Evolutionary conservation across 495 filamentous ascomycete species (phyloP).

Genomic region (Aspergillus bridgeri): DNA sequence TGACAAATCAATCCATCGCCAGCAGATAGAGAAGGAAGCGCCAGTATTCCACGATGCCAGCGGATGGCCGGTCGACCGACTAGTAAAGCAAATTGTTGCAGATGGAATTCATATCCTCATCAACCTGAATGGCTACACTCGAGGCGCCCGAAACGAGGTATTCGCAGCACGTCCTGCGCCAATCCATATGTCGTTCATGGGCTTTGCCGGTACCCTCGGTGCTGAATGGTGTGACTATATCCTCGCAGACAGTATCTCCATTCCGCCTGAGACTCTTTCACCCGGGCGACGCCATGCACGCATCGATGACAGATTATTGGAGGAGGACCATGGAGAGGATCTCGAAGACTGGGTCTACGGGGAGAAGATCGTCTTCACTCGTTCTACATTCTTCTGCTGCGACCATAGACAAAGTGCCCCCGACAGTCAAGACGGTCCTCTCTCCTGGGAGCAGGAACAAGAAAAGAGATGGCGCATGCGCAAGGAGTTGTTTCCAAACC

Average conservation of each 20-base stretch:
- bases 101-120: conserved; percentile 96
- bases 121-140: conserved; percentile 96
- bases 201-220: conserved; percentile 92
- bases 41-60: conserved; percentile 90
- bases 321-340: conserved; percentile 62
- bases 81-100: conserved; percentile 87
- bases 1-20: conserved; percentile 85
- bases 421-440: conserved; percentile 55
- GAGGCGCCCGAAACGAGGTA: conserved; percentile 94
- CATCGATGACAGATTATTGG: conserved; percentile 66
- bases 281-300: conserved; percentile 71
- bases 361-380: conserved; percentile 92
- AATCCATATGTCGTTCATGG: conserved; percentile 99
- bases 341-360: conserved; percentile 85
- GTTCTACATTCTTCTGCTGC: conserved; percentile 98
- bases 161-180: conserved; percentile 94
- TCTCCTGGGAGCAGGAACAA: conserved; percentile 86
- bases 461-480: conserved; percentile 85
- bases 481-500: conserved; percentile 84
- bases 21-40: conserved; percentile 92
- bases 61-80: conserved; percentile 75
- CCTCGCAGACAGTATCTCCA: conserved; percentile 81
- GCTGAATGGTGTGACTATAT: conserved; percentile 99
- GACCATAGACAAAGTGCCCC: conserved; percentile 94
- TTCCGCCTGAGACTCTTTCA: conserved; percentile 77